Conservation (phyloP, 176 grass and related monocot genomes). For the Hordeum marinum region DNA sequence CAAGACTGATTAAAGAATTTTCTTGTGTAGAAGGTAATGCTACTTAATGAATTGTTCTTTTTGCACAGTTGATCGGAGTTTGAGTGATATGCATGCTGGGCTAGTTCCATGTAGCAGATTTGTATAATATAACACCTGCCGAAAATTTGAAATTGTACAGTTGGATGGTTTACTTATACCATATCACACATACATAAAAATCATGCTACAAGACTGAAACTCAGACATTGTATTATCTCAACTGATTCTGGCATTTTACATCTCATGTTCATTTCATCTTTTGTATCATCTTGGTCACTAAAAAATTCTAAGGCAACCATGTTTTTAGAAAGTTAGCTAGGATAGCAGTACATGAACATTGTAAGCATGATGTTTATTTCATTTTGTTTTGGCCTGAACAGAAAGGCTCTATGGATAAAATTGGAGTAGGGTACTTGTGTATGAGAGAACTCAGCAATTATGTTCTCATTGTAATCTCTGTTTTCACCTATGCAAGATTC, state of each 20-base stretch:
- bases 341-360: background rate
- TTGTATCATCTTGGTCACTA: background rate
- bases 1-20: constrained; percentile 60
- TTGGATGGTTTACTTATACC: background rate
- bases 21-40: constrained; percentile 67
- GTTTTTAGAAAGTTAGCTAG: background rate
- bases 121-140: background rate
- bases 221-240: constrained; percentile 16
- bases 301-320: background rate
- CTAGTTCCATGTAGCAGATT: background rate
- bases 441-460: constrained; percentile 11
- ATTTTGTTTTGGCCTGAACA: background rate
- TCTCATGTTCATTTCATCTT: constrained; percentile 6
- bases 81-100: background rate
- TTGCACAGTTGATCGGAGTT: constrained; percentile 1
- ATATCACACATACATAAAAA: background rate
- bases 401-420: background rate
- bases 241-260: background rate
- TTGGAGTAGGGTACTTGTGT: background rate
- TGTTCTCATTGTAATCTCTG: background rate
- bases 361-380: background rate
- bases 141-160: background rate
- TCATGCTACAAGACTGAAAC: background rate
- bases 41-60: constrained; percentile 20
- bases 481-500: constrained; percentile 43